phyloP scores from a whole-genome alignment of 2,329 filamentous ascomycete species.

The Pseudocercospora fijiensis region DNA sequence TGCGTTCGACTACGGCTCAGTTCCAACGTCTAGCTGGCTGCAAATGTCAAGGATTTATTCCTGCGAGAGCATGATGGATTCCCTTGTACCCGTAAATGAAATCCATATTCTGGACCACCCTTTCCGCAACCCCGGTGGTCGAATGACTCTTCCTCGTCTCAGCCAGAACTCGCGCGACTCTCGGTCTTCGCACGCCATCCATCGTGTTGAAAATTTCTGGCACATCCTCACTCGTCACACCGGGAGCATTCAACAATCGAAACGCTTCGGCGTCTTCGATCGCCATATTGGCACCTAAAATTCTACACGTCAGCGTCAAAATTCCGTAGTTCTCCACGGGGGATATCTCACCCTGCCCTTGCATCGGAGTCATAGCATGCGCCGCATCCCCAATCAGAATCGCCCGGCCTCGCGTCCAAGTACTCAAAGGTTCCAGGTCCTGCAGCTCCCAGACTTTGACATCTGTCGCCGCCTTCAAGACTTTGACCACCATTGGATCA shows the following conservation, averaged over 20 bases:
- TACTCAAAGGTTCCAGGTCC: neutral
- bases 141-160: conserved; percentile 4
- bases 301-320: neutral
- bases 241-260: neutral
- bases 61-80: neutral
- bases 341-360: neutral
- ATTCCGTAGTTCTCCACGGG: neutral
- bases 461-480: neutral
- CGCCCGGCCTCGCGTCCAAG: neutral
- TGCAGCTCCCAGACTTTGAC: conserved; percentile 6
- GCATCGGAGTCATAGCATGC: conserved; percentile 6
- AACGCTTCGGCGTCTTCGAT: conserved; percentile 6
- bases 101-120: neutral
- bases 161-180: neutral
- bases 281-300: conserved; percentile 1
- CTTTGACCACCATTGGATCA: neutral
- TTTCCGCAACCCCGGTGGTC: neutral
- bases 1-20: too few species aligned
- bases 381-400: conserved; percentile 5
- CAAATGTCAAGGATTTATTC: too few species aligned
- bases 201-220: neutral
- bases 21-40: too few species aligned
- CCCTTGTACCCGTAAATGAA: conserved; percentile 3
- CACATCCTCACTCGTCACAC: neutral
- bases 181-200: neutral